Base-by-base conservation (phyloP, 352 stramenopile genomes). In the Phytophthora pistaciae region DNA sequence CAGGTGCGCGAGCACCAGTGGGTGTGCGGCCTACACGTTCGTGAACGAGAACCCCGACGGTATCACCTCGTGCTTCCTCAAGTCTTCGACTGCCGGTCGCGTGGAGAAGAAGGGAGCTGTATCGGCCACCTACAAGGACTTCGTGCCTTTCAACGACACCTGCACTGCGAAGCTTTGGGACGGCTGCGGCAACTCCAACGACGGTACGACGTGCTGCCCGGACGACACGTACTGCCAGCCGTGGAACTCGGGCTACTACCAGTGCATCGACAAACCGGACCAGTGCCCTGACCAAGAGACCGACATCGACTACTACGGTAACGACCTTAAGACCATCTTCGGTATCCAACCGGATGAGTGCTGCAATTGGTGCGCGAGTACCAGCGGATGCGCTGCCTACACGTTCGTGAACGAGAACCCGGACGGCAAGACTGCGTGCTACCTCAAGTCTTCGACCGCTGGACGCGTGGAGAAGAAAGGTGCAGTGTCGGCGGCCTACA, bases 371-470 rank as follows among this genome's bases (percentile, higher is more conserved):
- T 91, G 85, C 53, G 52, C 61, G 4, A 60, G 25, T 29, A 88
- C 77, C 11, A 40, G 25, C 1, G 84, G 79, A 29, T 92, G 84
- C 67, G 60, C 68, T 5, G 82, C 79, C 9, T 91, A 85, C 78
- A 91, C 84, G 9, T 91, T 88, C 23, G 69, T 88, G 44, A 91
- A 90, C 68, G 52, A 85, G 44, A 91, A 91, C 62, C 44, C 69
- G 50, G 81, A 90, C 42, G 83, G 81, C 23, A 74, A 77, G 52
- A 69, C 78, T 0, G 77, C 77, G 38, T 91, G 83, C 66, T 91
- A 88, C 71, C 68, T 91, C 52, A 89, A 91, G 70, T 77, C 54
- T 23, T 76, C 79, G 44, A 59, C 59, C 52, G 66, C 60, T 44
- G 73, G 76, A n/a, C 72, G 69, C 3, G 18, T 60, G 0, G 69